Percentiles rank a stretch among this genome's conserved stretches.
These are phyloP conservation scores for Parasitella parasitica DNA, from an alignment of 371 early-diverging fungal species.

Conservation along the genomic window DNA sequence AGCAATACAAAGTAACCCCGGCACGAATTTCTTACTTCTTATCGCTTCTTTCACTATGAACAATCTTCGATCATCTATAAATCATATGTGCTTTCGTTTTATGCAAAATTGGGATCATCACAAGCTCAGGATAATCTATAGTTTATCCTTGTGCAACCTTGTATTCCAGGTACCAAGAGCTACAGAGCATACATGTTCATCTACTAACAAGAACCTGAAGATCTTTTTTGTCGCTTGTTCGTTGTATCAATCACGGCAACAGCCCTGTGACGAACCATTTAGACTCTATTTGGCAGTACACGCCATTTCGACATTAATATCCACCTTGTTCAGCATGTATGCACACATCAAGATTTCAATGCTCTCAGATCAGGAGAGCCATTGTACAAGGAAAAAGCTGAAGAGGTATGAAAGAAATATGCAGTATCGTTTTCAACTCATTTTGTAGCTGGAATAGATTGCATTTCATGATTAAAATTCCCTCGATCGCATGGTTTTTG, in stretches of 20 bases:
- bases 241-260: neutral
- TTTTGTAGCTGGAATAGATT: neutral
- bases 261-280: neutral
- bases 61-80: neutral
- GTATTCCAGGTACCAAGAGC: neutral
- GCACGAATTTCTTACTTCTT: too few species aligned
- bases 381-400: neutral
- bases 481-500: neutral
- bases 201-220: too few species aligned
- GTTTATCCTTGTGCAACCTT: neutral
- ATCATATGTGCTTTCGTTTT: neutral
- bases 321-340: neutral
- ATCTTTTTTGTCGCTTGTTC: neutral
- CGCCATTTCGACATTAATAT: neutral
- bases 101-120: neutral
- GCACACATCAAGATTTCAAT: neutral
- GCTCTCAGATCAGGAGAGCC: neutral
- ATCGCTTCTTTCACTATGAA: neutral
- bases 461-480: neutral
- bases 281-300: neutral
- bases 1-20: too few species aligned
- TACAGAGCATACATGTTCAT: neutral
- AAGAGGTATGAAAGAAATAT: neutral
- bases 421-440: too few species aligned
- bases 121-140: neutral